Evolutionary conservation across 1,139 yeast genomes (phyloP), one percentile per base, ranked within the genome.

Genomic region (Entelexis sorbosivorans): DNA sequence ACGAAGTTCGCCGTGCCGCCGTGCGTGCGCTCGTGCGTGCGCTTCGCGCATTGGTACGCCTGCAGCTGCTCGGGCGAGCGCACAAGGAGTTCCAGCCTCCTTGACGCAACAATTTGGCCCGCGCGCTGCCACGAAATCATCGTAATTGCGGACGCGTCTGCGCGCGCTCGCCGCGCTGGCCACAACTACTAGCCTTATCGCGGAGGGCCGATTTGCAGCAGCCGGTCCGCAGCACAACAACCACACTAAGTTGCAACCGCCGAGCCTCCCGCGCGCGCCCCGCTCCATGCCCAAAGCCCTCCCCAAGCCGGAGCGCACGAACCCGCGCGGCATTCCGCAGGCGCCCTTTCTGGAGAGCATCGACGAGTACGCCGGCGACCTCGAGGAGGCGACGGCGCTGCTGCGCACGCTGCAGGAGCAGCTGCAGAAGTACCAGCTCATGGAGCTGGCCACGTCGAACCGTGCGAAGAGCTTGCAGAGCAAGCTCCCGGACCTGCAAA

Each of bases 241-340:
- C 31, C n/a, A 1, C 13, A 28, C 31, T 11, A 28, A 7, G 4
- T 10, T 5, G 13, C 10, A 32, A 32, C 17, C 16, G 34, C 34
- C 34, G 34, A 28, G 31, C 31, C 28, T 1, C 28, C 31, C 31
- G 31, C 3, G 13, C 31, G 31, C 31, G 31, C 24, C 24, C 24
- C 24, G 24, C 24, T 22, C 24, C 24, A 55, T 56, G 59, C 51
- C 48, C n/a, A 57, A 55, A 44, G 48, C 54, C 35, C 51, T 58
- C 44, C 61, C 60, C 28, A 32, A 34, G 42, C 60, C 61, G 17
- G 56, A 48, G 73, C 44, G 67, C 28, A 53, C 81, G 44, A 89
- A 89, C 62, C 91, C 96, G 22, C 75, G 97, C 58, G 98, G 98
- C 1, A 91, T 91, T 53, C 99, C 98, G 11, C 85, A 85, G 63